These are phyloP conservation scores for Gastrolobium villosum DNA, from an alignment of 306 rosid species.

Conservation along the genomic window DNA sequence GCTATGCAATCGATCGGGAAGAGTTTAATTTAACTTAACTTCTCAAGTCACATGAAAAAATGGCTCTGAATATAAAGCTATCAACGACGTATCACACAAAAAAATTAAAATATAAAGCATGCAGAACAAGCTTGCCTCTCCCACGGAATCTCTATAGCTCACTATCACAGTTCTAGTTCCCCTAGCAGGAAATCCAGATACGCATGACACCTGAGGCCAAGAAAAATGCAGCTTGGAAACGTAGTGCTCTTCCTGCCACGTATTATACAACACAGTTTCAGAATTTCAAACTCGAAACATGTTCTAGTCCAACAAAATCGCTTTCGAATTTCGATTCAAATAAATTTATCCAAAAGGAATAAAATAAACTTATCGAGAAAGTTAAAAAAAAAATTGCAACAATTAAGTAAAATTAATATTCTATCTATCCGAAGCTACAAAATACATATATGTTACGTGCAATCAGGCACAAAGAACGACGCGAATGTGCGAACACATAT, in stretches of 20 bases:
- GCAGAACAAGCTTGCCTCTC: slow-evolving; percentile 59
- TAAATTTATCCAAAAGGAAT: not conserved
- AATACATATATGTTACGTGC: not conserved
- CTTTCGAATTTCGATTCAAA: not conserved
- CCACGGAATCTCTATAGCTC: slow-evolving; percentile 68
- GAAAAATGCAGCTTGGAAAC: slow-evolving; percentile 79
- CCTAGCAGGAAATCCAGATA: slow-evolving; percentile 78
- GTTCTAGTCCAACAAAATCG: not conserved
- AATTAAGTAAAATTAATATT: not conserved
- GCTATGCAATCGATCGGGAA: not conserved
- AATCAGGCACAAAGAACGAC: not conserved
- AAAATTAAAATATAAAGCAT: not conserved
- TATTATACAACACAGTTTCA: slow-evolving; percentile 26
- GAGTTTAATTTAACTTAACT: not conserved
- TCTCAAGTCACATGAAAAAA: not conserved
- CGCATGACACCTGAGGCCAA: slow-evolving; percentile 91
- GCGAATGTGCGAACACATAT: not conserved
- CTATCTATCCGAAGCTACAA: not conserved
- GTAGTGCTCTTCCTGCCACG: slow-evolving; percentile 83
- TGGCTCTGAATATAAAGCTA: not conserved
- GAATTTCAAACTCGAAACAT: not conserved
- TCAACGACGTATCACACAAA: not conserved
- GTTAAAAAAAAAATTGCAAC: not conserved
- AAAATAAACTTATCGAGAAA: not conserved
- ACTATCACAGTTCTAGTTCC: slow-evolving; percentile 74